phyloP scores from a whole-genome alignment of 257 asterid genomes.

The Apocynum venetum region DNA sequence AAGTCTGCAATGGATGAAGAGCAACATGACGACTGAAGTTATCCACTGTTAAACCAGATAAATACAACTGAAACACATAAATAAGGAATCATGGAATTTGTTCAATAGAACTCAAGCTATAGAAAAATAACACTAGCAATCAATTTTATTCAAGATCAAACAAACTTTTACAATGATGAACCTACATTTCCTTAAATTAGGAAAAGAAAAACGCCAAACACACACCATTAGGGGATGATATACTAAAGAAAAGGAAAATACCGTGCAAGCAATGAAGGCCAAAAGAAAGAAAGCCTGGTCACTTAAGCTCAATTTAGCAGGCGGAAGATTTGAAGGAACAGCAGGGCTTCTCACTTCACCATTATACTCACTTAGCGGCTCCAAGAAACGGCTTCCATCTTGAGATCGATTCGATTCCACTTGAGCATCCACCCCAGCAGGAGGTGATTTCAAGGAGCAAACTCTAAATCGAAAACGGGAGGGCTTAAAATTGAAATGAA shows the following conservation, averaged over 20 bases:
- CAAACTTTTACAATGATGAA: not conserved
- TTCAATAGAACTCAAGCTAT: not conserved
- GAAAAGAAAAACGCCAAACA: not conserved
- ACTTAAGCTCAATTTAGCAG: constrained; percentile 50
- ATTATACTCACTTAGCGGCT: constrained; percentile 30
- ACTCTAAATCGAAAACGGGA: constrained; percentile 2
- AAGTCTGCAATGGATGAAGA: constrained; percentile 42
- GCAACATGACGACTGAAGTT: not conserved
- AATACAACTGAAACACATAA: not conserved
- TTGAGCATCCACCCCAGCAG: constrained; percentile 17
- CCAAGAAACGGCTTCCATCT: constrained; percentile 22
- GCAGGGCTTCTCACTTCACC: constrained; percentile 50
- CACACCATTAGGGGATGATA: not conserved
- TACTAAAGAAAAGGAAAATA: constrained; percentile 12
- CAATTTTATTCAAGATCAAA: no score
- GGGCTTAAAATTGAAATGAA: constrained; percentile 4
- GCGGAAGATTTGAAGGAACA: constrained; percentile 28
- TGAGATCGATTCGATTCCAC: constrained; percentile 20
- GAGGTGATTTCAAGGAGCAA: constrained; percentile 5
- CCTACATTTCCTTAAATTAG: not conserved
- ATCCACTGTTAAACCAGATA: not conserved
- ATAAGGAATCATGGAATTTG: not conserved
- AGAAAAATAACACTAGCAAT: not conserved
- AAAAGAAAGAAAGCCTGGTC: constrained; percentile 68
- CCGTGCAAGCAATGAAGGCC: constrained; percentile 75